Evolutionary conservation across 2,329 filamentous ascomycete genomes (phyloP).

Genomic region (Botrytis sinoallii): DNA sequence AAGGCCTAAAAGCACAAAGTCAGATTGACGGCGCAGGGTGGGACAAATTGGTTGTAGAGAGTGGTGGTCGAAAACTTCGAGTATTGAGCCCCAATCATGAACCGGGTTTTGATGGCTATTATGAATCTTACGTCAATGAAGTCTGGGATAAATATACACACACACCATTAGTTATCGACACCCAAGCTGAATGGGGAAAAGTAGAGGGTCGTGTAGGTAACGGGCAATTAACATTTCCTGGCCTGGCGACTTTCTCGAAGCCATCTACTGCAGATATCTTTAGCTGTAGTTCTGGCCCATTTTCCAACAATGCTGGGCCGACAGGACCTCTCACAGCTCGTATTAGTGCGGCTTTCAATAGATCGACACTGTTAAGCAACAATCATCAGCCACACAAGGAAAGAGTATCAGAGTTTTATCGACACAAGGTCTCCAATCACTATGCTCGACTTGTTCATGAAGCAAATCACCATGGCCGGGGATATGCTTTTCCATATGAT

Average conservation of each 20-base stretch:
- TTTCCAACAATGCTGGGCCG: constrained; percentile 40
- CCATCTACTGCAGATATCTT: constrained; percentile 64
- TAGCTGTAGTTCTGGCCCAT: constrained; percentile 62
- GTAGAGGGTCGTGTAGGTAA: constrained; percentile 48
- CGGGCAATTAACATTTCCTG: constrained; percentile 38
- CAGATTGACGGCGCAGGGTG: constrained; percentile 56
- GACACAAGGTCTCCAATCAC: constrained; percentile 56
- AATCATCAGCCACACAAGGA: constrained; percentile 47
- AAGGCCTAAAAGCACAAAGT: constrained; percentile 54
- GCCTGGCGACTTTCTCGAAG: constrained; percentile 50
- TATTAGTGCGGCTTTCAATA: constrained; percentile 32
- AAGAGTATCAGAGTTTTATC: constrained; percentile 54
- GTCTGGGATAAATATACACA: constrained; percentile 43
- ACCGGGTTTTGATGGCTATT: constrained; percentile 43
- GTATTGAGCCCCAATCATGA: constrained; percentile 44
- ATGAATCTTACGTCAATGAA: constrained; percentile 45
- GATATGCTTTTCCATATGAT: constrained; percentile 67
- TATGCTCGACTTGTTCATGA: constrained; percentile 60
- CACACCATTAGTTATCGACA: constrained; percentile 56
- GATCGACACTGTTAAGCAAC: constrained; percentile 37
- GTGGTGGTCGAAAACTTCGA: constrained; percentile 39
- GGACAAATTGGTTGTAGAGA: constrained; percentile 50
- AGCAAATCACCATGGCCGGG: constrained; percentile 55
- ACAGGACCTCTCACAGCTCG: constrained; percentile 28
- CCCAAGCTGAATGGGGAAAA: constrained; percentile 56